These are phyloP conservation scores for Helminthosporium solani DNA, from an alignment of 2,329 filamentous ascomycete genomes.

Conservation along the genomic window DNA sequence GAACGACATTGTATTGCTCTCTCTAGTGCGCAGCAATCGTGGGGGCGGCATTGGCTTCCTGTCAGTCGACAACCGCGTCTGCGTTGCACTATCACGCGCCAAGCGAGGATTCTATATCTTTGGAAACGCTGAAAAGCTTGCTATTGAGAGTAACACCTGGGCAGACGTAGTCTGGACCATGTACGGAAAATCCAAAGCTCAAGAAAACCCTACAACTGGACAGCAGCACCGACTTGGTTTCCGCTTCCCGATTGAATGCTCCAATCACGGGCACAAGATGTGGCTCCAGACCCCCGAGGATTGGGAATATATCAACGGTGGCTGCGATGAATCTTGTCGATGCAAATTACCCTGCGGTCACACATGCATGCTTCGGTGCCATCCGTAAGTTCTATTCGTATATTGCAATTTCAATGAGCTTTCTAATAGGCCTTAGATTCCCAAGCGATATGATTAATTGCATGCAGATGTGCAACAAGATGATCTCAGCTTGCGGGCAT, in stretches of 20 bases:
- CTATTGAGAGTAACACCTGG: conserved; percentile 53
- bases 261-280: conserved; percentile 56
- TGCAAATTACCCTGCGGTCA: conserved; percentile 37
- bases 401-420: neutral
- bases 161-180: conserved; percentile 52
- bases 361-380: conserved; percentile 35
- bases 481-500: conserved; percentile 29
- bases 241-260: conserved; percentile 64
- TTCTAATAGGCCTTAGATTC: conserved; percentile 19
- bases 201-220: conserved; percentile 16
- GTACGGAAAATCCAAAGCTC: conserved; percentile 39
- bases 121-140: conserved; percentile 65
- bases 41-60: conserved; percentile 69
- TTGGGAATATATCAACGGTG: conserved; percentile 33
- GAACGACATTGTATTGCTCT: conserved; percentile 79
- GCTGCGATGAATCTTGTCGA: conserved; percentile 29
- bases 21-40: conserved; percentile 71
- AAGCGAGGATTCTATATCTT: conserved; percentile 81
- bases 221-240: conserved; percentile 46
- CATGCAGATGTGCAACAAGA: conserved; percentile 29
- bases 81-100: conserved; percentile 68
- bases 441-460: conserved; percentile 34
- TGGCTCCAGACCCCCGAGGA: conserved; percentile 47
- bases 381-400: conserved; percentile 26
- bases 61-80: conserved; percentile 62